Evolutionary conservation across 345 rosid species (phyloP).

Genomic region (Conringia planisiliqua): DNA sequence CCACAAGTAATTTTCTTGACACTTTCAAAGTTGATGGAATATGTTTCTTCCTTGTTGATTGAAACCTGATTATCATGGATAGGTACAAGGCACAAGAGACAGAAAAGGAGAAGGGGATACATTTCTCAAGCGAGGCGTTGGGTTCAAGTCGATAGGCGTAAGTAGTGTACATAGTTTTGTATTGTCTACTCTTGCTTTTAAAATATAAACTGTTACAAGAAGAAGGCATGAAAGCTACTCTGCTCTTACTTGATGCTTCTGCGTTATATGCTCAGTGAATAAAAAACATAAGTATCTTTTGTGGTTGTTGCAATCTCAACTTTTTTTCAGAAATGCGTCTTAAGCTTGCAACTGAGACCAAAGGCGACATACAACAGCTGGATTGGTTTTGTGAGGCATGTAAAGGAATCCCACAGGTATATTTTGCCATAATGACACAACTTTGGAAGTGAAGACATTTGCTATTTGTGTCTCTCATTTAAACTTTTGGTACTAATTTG

Average conservation of each 20-base stretch:
- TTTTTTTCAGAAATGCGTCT: conserved; percentile 58
- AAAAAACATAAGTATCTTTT: neutral
- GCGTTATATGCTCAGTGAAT: neutral
- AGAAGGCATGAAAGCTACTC: neutral
- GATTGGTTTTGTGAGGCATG: conserved; percentile 88
- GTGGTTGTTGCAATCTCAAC: neutral
- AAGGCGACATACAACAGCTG: conserved; percentile 68
- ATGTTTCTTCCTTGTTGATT: conserved; percentile 18
- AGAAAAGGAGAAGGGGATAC: conserved; percentile 41
- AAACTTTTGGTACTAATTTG: neutral
- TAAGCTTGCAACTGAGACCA: conserved; percentile 69
- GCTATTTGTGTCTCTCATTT: neutral
- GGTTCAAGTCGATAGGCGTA: conserved; percentile 66
- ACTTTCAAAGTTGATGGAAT: neutral
- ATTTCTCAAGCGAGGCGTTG: conserved; percentile 53
- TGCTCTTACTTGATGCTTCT: neutral
- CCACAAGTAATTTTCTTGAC: conserved; percentile 53
- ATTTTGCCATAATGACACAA: neutral
- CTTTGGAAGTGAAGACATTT: neutral
- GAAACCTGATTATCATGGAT: conserved; percentile 51
- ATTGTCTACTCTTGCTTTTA: neutral
- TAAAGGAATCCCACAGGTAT: conserved; percentile 92
- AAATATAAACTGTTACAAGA: neutral
- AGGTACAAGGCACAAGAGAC: conserved; percentile 69
- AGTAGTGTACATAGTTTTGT: conserved; percentile 31